Evolutionary conservation across 192 early-diverging fungal genomes (phyloP).

Genomic region (Rhizoclosmatium sp.): DNA sequence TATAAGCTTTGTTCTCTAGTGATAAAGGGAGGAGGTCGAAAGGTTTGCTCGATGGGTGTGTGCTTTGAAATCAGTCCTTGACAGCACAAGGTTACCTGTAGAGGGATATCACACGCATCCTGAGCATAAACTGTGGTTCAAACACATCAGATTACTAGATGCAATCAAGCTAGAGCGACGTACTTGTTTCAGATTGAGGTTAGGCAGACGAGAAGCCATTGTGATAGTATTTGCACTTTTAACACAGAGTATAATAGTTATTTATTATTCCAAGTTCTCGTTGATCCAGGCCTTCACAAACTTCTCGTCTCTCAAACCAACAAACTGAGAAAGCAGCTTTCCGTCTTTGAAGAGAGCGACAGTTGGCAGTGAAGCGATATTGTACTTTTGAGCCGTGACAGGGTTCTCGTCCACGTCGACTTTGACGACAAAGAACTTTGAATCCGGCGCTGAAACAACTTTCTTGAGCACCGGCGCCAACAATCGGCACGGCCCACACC

Average conservation of each 20-base stretch:
- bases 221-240: background rate
- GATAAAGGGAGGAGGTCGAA: too few relatives aligned
- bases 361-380: constrained; percentile 76
- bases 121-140: constrained; percentile 20
- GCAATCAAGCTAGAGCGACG: background rate
- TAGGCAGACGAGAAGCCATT: constrained; percentile 1
- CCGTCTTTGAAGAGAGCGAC: constrained; percentile 76
- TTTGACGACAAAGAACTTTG: constrained; percentile 76
- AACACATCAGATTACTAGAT: background rate
- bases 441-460: constrained; percentile 63
- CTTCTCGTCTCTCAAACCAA: constrained; percentile 63
- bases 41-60: too few relatives aligned
- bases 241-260: background rate
- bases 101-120: constrained; percentile 9
- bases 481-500: constrained; percentile 87
- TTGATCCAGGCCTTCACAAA: constrained; percentile 67
- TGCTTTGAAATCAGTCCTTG: too few relatives aligned
- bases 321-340: constrained; percentile 67
- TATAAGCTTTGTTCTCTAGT: too few relatives aligned
- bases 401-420: constrained; percentile 76
- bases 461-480: constrained; percentile 75
- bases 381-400: constrained; percentile 68
- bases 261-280: constrained; percentile 4
- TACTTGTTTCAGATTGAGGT: constrained; percentile 30
- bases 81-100: background rate